Evolutionary conservation across 768 basidiomycete species (phyloP).

Genomic region (Arthromyces matolae): DNA sequence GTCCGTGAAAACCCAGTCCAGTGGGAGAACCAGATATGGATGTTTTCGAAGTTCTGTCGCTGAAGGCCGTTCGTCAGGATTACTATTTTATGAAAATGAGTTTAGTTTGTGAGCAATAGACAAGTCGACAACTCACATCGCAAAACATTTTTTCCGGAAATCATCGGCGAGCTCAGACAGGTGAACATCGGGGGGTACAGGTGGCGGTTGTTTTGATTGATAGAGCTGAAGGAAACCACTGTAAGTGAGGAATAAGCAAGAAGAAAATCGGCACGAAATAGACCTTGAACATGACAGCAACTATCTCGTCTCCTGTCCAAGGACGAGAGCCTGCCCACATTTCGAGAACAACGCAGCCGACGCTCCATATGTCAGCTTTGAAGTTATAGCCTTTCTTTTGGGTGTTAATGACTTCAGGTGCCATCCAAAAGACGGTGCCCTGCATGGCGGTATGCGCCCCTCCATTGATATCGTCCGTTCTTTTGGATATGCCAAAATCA

Average conservation of each 20-base stretch:
- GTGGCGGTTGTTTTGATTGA: slow-evolving; percentile 80
- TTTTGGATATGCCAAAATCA: slow-evolving; percentile 98
- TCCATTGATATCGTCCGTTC: slow-evolving; percentile 79
- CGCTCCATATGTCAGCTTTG: slow-evolving; percentile 98
- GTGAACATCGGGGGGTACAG: slow-evolving; percentile 79
- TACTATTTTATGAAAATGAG: too few species aligned
- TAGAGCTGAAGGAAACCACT: slow-evolving; percentile 55
- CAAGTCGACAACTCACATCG: slow-evolving; percentile 82
- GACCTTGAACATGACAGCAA: slow-evolving; percentile 95
- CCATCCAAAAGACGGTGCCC: slow-evolving; percentile 99
- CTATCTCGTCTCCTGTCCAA: slow-evolving; percentile 86
- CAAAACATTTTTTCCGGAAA: slow-evolving; percentile 87
- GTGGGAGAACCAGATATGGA: slow-evolving; percentile 69
- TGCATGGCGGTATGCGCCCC: slow-evolving; percentile 93
- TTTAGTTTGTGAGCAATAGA: too few species aligned
- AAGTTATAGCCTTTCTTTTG: slow-evolving; percentile 90
- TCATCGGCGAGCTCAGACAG: slow-evolving; percentile 76
- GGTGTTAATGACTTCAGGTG: slow-evolving; percentile 88
- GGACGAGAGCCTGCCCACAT: slow-evolving; percentile 98
- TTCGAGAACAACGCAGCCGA: slow-evolving; percentile 97
- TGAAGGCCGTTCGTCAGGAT: slow-evolving; percentile 79
- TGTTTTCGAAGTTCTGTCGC: slow-evolving; percentile 79
- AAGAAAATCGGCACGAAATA: slow-evolving; percentile 14
- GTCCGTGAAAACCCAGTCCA: slow-evolving; percentile 73
- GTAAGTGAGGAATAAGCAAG: background rate